These are phyloP conservation scores for Podosphaera leucotricha DNA, from an alignment of 2,329 filamentous ascomycete species.

Conservation along the genomic window DNA sequence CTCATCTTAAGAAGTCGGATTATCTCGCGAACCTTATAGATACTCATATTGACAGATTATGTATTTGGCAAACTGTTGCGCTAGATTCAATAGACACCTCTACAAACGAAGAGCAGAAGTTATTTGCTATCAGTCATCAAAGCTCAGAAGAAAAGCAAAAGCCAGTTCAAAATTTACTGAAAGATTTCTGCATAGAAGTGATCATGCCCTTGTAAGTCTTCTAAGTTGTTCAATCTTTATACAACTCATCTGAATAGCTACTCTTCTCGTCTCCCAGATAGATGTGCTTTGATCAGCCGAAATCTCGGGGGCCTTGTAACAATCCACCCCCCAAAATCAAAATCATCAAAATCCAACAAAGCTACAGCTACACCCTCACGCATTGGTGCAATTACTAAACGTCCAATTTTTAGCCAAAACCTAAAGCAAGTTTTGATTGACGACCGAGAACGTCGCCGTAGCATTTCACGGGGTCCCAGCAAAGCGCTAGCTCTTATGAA, in stretches of 20 bases:
- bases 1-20: slow-evolving; percentile 20
- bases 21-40: slow-evolving; percentile 45
- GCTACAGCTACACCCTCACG: slow-evolving; percentile 21
- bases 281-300: slow-evolving; percentile 45
- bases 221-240: not conserved
- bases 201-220: slow-evolving; percentile 48
- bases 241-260: slow-evolving; percentile 29
- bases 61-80: slow-evolving; percentile 63
- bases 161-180: slow-evolving; percentile 32
- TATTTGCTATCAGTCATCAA: slow-evolving; percentile 5
- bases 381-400: slow-evolving; percentile 28
- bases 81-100: slow-evolving; percentile 25
- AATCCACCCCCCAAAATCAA: slow-evolving; percentile 29
- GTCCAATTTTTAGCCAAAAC: slow-evolving; percentile 25
- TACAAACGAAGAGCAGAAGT: slow-evolving; percentile 19
- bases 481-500: slow-evolving; percentile 40
- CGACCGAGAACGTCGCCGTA: slow-evolving; percentile 28
- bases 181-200: slow-evolving; percentile 59
- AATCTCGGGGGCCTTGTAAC: slow-evolving; percentile 53
- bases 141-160: slow-evolving; percentile 5
- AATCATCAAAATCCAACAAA: slow-evolving; percentile 21
- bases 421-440: slow-evolving; percentile 39
- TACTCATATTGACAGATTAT: slow-evolving; percentile 51
- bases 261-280: slow-evolving; percentile 47
- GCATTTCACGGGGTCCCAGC: slow-evolving; percentile 30